These are phyloP conservation scores for Aspergillus melleus DNA, from an alignment of 2,329 filamentous ascomycete species.

Conservation along the genomic window DNA sequence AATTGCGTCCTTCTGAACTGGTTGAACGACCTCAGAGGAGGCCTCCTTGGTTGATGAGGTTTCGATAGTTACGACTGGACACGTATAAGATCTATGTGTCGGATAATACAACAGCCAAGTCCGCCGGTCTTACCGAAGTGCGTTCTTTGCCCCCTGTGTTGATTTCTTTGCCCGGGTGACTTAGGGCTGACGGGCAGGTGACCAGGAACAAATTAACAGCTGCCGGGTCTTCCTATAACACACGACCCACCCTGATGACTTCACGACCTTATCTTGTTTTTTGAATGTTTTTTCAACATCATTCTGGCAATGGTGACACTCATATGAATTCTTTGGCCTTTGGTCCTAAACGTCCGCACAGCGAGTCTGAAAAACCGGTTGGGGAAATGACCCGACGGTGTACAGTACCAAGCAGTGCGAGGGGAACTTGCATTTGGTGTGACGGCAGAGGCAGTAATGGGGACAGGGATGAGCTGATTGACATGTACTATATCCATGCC, in stretches of 20 bases:
- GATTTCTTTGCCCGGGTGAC: not conserved
- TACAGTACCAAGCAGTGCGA: not conserved
- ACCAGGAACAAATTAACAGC: not conserved
- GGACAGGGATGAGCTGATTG: not conserved
- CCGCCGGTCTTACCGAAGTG: not conserved
- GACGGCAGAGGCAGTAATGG: not conserved
- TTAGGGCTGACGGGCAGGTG: not conserved
- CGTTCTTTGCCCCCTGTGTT: not conserved
- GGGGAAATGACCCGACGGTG: not conserved
- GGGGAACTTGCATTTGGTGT: not conserved
- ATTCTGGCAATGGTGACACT: not conserved
- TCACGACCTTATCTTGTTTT: not conserved
- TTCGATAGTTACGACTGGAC: slow-evolving; percentile 10
- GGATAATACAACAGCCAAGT: not conserved
- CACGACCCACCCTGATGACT: not conserved
- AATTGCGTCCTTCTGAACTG: not conserved
- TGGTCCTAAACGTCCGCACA: not conserved
- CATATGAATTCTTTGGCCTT: not conserved
- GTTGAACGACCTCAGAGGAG: not conserved
- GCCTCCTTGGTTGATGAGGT: not conserved
- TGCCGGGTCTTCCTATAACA: not conserved
- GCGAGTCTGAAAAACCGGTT: not conserved
- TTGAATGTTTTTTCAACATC: not conserved
- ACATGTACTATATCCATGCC: not conserved
- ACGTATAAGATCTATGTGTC: slow-evolving; percentile 11